Conservation (phyloP, 164 flowering plant genomes). For the Akebia trifoliata region DNA sequence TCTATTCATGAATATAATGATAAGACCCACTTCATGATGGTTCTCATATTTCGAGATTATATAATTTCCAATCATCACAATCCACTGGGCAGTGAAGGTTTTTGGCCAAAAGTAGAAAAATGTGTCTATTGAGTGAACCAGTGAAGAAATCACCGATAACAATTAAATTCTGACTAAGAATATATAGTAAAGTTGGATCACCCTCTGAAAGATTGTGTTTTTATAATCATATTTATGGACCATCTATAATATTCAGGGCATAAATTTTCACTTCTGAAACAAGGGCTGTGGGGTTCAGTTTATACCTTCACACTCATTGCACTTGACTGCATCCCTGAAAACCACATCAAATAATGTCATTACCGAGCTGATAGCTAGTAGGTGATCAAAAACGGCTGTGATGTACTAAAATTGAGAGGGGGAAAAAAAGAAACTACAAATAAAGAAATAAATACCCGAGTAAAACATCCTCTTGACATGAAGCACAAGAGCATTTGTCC, state of each 20-base stretch:
- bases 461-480: conserved; percentile 60
- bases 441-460: conserved; percentile 40
- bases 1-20: background rate
- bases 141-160: no score
- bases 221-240: background rate
- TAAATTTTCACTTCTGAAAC: background rate
- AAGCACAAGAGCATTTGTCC: conserved; percentile 49
- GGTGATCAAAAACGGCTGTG: background rate
- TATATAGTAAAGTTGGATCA: no score
- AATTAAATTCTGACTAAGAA: no score
- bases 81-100: no score
- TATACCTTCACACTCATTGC: conserved; percentile 82
- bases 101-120: no score
- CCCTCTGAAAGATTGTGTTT: no score
- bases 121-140: no score
- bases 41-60: background rate
- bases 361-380: conserved; percentile 12
- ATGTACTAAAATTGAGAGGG: background rate
- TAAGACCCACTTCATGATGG: background rate
- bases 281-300: background rate
- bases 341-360: conserved; percentile 15
- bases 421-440: background rate
- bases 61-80: background rate
- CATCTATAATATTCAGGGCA: background rate
- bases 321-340: conserved; percentile 66